Conservation (phyloP, 2,329 filamentous ascomycete species). For the Cladosporium sp. region DNA sequence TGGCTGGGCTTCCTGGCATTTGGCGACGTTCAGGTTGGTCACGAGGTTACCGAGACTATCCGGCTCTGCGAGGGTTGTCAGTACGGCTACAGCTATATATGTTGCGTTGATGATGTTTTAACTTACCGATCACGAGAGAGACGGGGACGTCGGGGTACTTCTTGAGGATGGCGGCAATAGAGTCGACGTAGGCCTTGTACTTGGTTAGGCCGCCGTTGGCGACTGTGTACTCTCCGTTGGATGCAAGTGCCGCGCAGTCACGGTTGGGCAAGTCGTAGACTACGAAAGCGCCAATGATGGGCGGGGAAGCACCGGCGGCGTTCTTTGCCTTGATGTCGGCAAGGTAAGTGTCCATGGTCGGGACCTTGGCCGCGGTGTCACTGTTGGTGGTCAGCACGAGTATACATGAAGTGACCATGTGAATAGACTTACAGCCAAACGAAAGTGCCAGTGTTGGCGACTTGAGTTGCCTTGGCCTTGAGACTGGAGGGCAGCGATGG, state of each 20-base stretch:
- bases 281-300: slow-evolving; percentile 51
- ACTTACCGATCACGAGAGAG: slow-evolving; percentile 47
- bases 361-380: slow-evolving; percentile 48
- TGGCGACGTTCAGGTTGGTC: slow-evolving; percentile 53
- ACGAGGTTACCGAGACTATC: slow-evolving; percentile 61
- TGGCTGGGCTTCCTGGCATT: slow-evolving; percentile 51
- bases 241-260: slow-evolving; percentile 60
- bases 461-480: slow-evolving; percentile 47
- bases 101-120: neutral
- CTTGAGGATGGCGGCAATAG: slow-evolving; percentile 51
- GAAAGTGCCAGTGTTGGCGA: slow-evolving; percentile 50
- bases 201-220: slow-evolving; percentile 48
- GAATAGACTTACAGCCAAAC: slow-evolving; percentile 45
- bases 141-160: slow-evolving; percentile 51
- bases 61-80: slow-evolving; percentile 50
- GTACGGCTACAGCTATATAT: neutral
- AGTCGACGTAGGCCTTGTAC: slow-evolving; percentile 54
- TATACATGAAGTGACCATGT: neutral
- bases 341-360: slow-evolving; percentile 45
- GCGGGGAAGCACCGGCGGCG: slow-evolving; percentile 44
- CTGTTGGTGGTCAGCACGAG: slow-evolving; percentile 17
- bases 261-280: slow-evolving; percentile 62
- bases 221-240: slow-evolving; percentile 59
- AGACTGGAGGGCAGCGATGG: slow-evolving; percentile 57
- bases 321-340: slow-evolving; percentile 47